Evolutionary conservation across 2,329 filamentous ascomycete genomes (phyloP).

Genomic region (Alternaria burnsii): DNA sequence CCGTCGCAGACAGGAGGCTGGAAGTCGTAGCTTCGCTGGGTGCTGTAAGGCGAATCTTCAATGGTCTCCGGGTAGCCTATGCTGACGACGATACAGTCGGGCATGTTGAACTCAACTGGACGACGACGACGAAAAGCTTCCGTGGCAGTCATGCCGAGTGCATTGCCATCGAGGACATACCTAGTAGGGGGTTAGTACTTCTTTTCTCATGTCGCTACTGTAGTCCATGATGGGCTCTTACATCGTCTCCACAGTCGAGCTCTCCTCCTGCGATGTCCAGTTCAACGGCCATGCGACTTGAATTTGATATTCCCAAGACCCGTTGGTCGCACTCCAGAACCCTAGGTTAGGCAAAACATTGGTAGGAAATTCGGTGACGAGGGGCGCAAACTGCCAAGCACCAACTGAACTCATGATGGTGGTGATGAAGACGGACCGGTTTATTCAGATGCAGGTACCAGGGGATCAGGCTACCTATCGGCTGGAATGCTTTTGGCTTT

Average conservation of each 20-base stretch:
- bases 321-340: conserved; percentile 44
- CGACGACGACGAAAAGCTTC: conserved; percentile 42
- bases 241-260: conserved; percentile 42
- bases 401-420: conserved; percentile 31
- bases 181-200: conserved; percentile 25
- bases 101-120: conserved; percentile 41
- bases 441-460: conserved; percentile 2
- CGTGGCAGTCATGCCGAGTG: conserved; percentile 37
- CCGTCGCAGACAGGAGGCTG: conserved; percentile 43
- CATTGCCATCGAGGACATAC: conserved; percentile 47
- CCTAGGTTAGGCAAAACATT: conserved; percentile 40
- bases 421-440: neutral
- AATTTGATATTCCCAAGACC: conserved; percentile 47
- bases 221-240: conserved; percentile 20
- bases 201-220: neutral
- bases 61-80: conserved; percentile 43
- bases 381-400: conserved; percentile 40
- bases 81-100: conserved; percentile 43
- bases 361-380: conserved; percentile 33
- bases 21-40: conserved; percentile 36
- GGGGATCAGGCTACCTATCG: neutral
- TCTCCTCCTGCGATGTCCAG: conserved; percentile 38
- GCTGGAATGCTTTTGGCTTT: conserved; percentile 5
- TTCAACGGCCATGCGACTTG: conserved; percentile 45
- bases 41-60: conserved; percentile 41